Base-by-base conservation (phyloP, 2,329 filamentous ascomycete species). In the Amylocarpus encephaloides region DNA sequence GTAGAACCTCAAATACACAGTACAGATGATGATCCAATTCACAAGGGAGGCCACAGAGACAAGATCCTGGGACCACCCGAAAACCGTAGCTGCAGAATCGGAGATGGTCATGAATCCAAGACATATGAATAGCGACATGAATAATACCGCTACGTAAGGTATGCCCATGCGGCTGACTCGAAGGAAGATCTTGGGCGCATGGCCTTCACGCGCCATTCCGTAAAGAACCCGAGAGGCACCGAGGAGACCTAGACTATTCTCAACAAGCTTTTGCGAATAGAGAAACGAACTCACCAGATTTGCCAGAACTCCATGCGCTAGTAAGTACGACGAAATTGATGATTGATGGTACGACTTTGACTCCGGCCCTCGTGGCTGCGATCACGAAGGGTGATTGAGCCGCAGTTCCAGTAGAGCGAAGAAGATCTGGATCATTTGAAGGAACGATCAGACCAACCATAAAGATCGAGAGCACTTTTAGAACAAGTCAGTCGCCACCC, bases 251-350 rank as follows among this genome's bases (percentile, higher is more conserved):
- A 78, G 75, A 5, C 75, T 67, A 18, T 33, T 40, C 18, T 52
- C 16, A 48, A 33, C 35, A 26, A 19, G 15, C 13, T 16, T 16
- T 6, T 13, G 35, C 30, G 6, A 41, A 15, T 3, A 36, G 15
- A 18, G 78, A 78, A 0, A 77, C 70, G 41, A 40, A 22, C 38
- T 16, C 38, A 49, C 48, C 36, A 1, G 85, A 81, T 58, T 89
- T 90, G 0, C 79, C 82, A 0, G 84, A 76, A 0, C 83, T 87
- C 69, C 80, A 83, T 0, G 83, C 85, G 1, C 81, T 85, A 0
- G 82, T 86, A 57, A 90, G 74, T 58, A 91, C 83, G 30, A 90
- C 75, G 33, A 84, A 85, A 64, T 92, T 92, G 67, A 92, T 83
- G 47, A 92, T 78, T 6, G 80, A 82, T 0, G 85, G 83, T 3